phyloP scores from a whole-genome alignment of 176 grass and related monocot species.

The Thalia dealbata region DNA sequence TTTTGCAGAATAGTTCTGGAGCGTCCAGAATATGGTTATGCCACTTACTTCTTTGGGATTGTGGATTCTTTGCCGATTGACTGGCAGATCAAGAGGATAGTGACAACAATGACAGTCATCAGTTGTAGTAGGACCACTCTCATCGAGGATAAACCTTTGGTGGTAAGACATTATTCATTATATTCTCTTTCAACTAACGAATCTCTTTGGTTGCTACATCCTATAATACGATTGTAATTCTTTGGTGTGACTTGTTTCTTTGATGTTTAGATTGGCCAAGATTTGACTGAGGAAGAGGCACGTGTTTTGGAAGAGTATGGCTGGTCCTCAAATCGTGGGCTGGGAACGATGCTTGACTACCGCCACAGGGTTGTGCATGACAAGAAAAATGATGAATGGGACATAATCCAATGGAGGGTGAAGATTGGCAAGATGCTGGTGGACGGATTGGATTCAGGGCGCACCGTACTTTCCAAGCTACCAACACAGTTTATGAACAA shows the following conservation, averaged over 20 bases:
- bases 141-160: conserved; percentile 66
- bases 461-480: conserved; percentile 27
- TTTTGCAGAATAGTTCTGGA: conserved; percentile 79
- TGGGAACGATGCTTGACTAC: conserved; percentile 76
- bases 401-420: conserved; percentile 42
- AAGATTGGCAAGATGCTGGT: conserved; percentile 80
- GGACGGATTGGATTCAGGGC: conserved; percentile 43
- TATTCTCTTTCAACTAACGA: neutral
- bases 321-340: conserved; percentile 61
- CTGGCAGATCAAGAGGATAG: conserved; percentile 72
- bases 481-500: conserved; percentile 28
- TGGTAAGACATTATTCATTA: conserved; percentile 35
- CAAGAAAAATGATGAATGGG: conserved; percentile 46
- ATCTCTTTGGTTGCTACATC: neutral
- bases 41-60: conserved; percentile 94
- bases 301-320: conserved; percentile 59
- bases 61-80: conserved; percentile 46
- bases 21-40: conserved; percentile 90
- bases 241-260: neutral
- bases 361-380: conserved; percentile 74
- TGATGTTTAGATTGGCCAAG: conserved; percentile 43
- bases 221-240: no score
- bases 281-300: conserved; percentile 64
- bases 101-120: conserved; percentile 78
- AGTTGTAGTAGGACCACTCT: conserved; percentile 66